Evolutionary conservation across 768 basidiomycete genomes (phyloP).

Genomic region (Xerocomus spinulosus): DNA sequence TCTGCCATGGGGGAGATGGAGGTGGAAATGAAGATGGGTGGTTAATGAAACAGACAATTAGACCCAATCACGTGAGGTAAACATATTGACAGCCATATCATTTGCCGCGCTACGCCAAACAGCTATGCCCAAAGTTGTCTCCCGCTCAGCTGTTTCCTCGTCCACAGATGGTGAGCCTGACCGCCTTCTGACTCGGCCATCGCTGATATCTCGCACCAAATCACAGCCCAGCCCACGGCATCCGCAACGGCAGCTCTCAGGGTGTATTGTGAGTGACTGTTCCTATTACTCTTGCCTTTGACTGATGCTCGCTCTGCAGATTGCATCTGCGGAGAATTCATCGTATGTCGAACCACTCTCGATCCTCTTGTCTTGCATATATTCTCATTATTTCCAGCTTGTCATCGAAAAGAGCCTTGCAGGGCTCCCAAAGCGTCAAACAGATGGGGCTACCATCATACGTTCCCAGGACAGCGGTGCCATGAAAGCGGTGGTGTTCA

Average conservation of each 20-base stretch:
- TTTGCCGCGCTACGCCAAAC: neutral
- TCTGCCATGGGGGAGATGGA: constrained; percentile 59
- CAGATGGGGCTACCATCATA: constrained; percentile 78
- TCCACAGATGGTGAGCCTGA: constrained; percentile 68
- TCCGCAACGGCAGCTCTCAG: constrained; percentile 73
- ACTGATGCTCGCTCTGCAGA: constrained; percentile 41
- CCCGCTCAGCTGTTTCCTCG: constrained; percentile 82
- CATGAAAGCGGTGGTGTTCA: constrained; percentile 70
- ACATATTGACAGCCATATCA: constrained; percentile 1
- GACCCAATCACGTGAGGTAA: constrained; percentile 26
- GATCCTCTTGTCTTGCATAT: neutral
- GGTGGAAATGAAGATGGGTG: constrained; percentile 20
- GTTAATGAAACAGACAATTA: constrained; percentile 28
- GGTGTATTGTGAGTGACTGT: constrained; percentile 65
- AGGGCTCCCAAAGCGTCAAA: constrained; percentile 63
- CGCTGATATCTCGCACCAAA: constrained; percentile 2
- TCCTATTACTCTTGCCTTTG: constrained; percentile 3
- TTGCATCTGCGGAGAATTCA: constrained; percentile 85
- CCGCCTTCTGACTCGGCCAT: neutral
- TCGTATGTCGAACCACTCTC: constrained; percentile 45
- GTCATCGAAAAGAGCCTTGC: constrained; percentile 75
- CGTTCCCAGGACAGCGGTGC: constrained; percentile 61
- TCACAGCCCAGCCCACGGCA: constrained; percentile 68
- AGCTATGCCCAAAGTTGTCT: constrained; percentile 90
- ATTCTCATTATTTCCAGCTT: constrained; percentile 43